Percentiles rank a stretch among this genome's conserved stretches.
phyloP scores from a whole-genome alignment of 345 rosid genomes.

The Citrus glauca region DNA sequence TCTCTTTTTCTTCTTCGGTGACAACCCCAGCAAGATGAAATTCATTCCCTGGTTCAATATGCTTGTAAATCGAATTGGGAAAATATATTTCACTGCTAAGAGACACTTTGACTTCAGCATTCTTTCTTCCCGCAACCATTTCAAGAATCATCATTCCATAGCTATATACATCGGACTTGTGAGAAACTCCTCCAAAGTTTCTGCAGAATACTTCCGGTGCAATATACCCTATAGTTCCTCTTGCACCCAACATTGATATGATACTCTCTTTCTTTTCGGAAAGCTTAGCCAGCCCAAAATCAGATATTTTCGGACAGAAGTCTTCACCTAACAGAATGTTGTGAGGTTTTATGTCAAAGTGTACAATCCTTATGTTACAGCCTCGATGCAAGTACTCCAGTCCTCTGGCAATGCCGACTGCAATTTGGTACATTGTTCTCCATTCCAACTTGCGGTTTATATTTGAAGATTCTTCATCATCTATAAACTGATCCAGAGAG shows the following conservation, averaged over 20 bases:
- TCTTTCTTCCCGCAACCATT: not conserved
- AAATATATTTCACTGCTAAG: not conserved
- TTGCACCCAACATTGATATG: constrained; percentile 23
- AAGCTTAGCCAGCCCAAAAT: constrained; percentile 49
- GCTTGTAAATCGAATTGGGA: not conserved
- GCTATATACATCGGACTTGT: constrained; percentile 20
- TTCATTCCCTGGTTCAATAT: not conserved
- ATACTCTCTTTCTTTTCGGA: constrained; percentile 29
- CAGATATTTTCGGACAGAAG: constrained; percentile 38
- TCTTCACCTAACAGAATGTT: constrained; percentile 35
- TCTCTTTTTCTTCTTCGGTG: constrained; percentile 3
- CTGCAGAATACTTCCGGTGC: constrained; percentile 40
- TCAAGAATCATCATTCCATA: constrained; percentile 5
- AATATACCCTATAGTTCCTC: constrained; percentile 45
- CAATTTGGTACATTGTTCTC: constrained; percentile 19
- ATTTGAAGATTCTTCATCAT: not conserved
- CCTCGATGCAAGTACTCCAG: constrained; percentile 50
- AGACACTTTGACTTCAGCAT: not conserved
- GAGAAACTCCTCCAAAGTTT: constrained; percentile 28
- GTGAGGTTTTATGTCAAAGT: constrained; percentile 47
- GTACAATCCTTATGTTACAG: constrained; percentile 46
- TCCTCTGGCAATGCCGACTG: constrained; percentile 37
- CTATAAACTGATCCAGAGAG: constrained; percentile 31
- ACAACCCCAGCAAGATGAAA: not conserved
- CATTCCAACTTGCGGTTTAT: not conserved